Conservation (phyloP, 1,284 basidiomycete genomes). For the Apiotrichum montevideense region DNA sequence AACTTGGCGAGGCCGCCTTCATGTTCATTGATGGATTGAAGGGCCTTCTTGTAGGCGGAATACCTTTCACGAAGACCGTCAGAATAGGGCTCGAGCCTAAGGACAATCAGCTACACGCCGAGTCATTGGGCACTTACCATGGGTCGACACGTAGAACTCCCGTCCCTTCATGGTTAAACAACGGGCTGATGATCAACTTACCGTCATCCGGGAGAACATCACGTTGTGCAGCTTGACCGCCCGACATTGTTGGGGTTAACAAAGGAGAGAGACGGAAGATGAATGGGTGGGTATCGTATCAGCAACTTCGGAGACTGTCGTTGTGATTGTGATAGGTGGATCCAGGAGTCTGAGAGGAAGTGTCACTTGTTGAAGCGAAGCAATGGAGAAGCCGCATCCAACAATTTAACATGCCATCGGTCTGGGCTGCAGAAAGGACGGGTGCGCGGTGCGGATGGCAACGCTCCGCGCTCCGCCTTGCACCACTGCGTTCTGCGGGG, state of each 20-base stretch:
- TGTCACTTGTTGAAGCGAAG: no score
- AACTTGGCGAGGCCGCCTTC: slow-evolving; percentile 89
- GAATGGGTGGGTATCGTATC: no score
- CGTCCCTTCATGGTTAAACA: slow-evolving; percentile 23
- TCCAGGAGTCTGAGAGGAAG: not conserved
- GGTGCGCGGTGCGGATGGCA: no score
- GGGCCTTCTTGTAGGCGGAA: slow-evolving; percentile 65
- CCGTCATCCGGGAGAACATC: not conserved
- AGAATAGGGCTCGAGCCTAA: slow-evolving; percentile 65
- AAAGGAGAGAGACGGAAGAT: no score
- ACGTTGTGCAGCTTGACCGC: not conserved
- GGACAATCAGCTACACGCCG: not conserved
- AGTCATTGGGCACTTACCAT: slow-evolving; percentile 24
- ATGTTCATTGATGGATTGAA: slow-evolving; percentile 61
- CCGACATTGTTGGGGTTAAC: no score
- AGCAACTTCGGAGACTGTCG: no score
- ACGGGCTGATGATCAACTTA: not conserved
- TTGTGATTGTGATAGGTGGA: no score
- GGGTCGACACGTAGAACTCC: slow-evolving; percentile 42
- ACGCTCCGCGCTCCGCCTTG: no score
- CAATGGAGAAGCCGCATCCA: no score
- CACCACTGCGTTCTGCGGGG: no score
- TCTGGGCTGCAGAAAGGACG: no score
- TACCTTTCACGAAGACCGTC: slow-evolving; percentile 66
- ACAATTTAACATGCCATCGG: no score